Conservation (phyloP, 2,329 filamentous ascomycete species). For the Mollisia scopiformis region DNA sequence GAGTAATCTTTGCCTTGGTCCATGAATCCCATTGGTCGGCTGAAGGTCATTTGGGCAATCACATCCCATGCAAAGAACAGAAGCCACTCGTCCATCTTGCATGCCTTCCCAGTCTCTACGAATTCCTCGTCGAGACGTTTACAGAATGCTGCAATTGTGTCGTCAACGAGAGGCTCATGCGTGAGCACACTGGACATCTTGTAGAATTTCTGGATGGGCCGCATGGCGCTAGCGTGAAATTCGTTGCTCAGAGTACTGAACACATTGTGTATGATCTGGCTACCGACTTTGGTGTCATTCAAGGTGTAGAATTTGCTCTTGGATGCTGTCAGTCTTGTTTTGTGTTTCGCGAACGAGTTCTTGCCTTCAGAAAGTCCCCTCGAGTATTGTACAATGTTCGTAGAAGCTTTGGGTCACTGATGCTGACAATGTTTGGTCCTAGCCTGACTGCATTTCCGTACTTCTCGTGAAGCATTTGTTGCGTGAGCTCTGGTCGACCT, state of each 20-base stretch:
- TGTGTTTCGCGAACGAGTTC: neutral
- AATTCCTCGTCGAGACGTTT: conserved; percentile 39
- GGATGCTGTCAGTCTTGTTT: neutral
- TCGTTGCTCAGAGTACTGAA: conserved; percentile 28
- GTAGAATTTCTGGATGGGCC: conserved; percentile 36
- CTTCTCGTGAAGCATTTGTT: conserved; percentile 25
- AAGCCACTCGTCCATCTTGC: conserved; percentile 46
- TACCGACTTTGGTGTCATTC: conserved; percentile 25
- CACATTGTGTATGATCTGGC: conserved; percentile 20
- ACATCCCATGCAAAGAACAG: conserved; percentile 44
- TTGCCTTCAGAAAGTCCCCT: conserved; percentile 26
- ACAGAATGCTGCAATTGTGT: conserved; percentile 38
- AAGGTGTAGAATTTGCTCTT: conserved; percentile 29
- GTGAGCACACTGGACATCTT: conserved; percentile 17
- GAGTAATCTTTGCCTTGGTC: conserved; percentile 38
- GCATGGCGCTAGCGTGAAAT: conserved; percentile 15
- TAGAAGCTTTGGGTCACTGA: conserved; percentile 27
- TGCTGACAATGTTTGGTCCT: conserved; percentile 32
- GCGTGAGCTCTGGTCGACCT: conserved; percentile 22
- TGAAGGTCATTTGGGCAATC: conserved; percentile 44
- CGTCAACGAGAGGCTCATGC: conserved; percentile 36
- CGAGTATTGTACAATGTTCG: conserved; percentile 21
- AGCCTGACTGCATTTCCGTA: conserved; percentile 29
- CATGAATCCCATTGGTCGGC: conserved; percentile 43
- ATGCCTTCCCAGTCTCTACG: conserved; percentile 31